phyloP scores from a whole-genome alignment of 2,329 filamentous ascomycete genomes.

The Colletotrichum costaricense region DNA sequence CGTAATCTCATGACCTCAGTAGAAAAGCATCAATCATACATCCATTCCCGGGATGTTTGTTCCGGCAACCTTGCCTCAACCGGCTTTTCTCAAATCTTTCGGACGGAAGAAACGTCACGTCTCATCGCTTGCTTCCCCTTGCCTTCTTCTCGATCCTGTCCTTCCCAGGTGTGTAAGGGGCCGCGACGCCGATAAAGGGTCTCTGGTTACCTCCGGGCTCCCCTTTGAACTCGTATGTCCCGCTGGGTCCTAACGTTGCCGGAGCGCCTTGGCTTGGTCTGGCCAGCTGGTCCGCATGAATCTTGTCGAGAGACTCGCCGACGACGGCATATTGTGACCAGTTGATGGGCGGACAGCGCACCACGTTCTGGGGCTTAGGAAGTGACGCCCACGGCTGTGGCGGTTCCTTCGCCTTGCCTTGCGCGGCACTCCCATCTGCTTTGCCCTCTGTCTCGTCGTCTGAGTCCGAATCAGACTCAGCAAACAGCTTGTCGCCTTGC shows the following conservation, averaged over 20 bases:
- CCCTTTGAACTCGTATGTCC: constrained; percentile 63
- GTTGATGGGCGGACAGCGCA: constrained; percentile 90
- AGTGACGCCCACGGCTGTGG: constrained; percentile 68
- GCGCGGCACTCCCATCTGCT: background rate
- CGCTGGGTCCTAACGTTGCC: constrained; percentile 53
- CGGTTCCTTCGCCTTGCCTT: constrained; percentile 13
- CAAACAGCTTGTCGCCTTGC: constrained; percentile 45
- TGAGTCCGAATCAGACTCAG: constrained; percentile 36
- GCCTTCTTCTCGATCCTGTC: constrained; percentile 58
- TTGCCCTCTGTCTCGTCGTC: constrained; percentile 44
- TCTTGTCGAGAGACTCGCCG: constrained; percentile 83
- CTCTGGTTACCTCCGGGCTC: constrained; percentile 53
- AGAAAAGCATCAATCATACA: constrained; percentile 7
- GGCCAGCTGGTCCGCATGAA: constrained; percentile 82
- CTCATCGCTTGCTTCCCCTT: constrained; percentile 46
- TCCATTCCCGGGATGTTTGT: background rate
- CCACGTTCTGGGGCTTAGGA: constrained; percentile 82
- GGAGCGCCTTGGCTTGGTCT: constrained; percentile 70
- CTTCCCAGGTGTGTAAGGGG: constrained; percentile 65
- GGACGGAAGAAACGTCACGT: background rate
- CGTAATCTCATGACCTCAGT: constrained; percentile 25
- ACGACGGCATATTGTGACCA: constrained; percentile 96
- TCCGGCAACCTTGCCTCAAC: background rate
- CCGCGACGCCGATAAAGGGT: constrained; percentile 62
- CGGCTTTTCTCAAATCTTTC: background rate